Evolutionary conservation across 2,329 filamentous ascomycete genomes (phyloP).

Genomic region (Cercospora sojina): DNA sequence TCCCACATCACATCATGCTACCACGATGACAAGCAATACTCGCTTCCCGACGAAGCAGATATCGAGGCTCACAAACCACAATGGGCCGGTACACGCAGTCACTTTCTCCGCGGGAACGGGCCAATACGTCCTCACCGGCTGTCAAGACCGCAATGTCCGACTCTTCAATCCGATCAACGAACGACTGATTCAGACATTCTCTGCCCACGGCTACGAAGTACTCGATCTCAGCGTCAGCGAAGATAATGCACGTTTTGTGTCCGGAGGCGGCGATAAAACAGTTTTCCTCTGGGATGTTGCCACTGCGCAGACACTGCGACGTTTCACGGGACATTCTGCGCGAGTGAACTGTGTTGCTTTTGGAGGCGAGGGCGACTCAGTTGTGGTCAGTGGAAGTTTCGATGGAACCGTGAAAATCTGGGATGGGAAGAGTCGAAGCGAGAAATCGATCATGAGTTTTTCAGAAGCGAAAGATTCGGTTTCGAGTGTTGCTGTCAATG

Average conservation of each 20-base stretch:
- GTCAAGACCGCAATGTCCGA: conserved; percentile 77
- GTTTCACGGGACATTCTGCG: conserved; percentile 66
- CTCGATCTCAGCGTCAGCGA: conserved; percentile 70
- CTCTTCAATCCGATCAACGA: conserved; percentile 70
- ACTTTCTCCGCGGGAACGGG: conserved; percentile 51
- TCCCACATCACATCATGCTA: conserved; percentile 6
- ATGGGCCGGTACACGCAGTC: conserved; percentile 48
- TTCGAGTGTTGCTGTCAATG: conserved; percentile 44
- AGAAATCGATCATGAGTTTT: conserved; percentile 70
- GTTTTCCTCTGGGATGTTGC: conserved; percentile 96
- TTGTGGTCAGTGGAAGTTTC: conserved; percentile 71
- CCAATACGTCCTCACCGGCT: conserved; percentile 72
- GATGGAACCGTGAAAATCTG: conserved; percentile 76
- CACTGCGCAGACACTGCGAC: conserved; percentile 70
- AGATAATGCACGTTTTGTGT: conserved; percentile 82
- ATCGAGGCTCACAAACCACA: conserved; percentile 37
- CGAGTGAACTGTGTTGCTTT: conserved; percentile 78
- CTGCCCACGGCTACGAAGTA: conserved; percentile 88
- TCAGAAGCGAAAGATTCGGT: conserved; percentile 71
- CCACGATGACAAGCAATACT: conserved; percentile 18
- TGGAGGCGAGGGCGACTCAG: conserved; percentile 66
- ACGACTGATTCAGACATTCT: conserved; percentile 78
- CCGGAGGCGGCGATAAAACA: conserved; percentile 82
- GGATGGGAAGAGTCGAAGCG: conserved; percentile 59
- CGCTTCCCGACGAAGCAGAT: conserved; percentile 32